These are phyloP conservation scores for Hypoxylon sp. DNA, from an alignment of 2,329 filamentous ascomycete genomes.

Conservation along the genomic window DNA sequence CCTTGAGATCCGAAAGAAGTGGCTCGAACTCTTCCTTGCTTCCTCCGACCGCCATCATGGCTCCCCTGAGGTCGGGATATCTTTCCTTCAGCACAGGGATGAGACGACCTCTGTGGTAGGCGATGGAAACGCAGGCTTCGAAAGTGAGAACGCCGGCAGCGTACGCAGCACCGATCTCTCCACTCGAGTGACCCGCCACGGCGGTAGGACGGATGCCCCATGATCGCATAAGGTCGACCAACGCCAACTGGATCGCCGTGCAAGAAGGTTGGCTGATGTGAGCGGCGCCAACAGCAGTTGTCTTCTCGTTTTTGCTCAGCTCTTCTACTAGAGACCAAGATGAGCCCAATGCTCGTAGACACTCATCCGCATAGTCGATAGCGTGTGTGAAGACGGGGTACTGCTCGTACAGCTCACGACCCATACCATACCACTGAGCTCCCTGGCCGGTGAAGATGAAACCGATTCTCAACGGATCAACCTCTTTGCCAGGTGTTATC, in stretches of 20 bases:
- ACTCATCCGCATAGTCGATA: conserved; percentile 48
- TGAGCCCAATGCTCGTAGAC: conserved; percentile 43
- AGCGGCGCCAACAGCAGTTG: conserved; percentile 48
- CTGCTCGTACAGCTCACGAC: conserved; percentile 50
- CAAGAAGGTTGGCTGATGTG: conserved; percentile 52
- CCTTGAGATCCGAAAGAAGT: conserved; percentile 47
- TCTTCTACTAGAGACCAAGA: conserved; percentile 50
- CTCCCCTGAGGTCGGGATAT: conserved; percentile 53
- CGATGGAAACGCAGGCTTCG: conserved; percentile 55
- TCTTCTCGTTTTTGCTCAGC: conserved; percentile 47
- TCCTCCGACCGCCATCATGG: conserved; percentile 64
- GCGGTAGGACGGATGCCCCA: conserved; percentile 49
- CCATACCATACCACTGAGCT: conserved; percentile 53
- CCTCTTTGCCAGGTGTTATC: conserved; percentile 48
- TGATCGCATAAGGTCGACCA: conserved; percentile 48
- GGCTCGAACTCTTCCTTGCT: conserved; percentile 53
- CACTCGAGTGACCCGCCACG: conserved; percentile 52
- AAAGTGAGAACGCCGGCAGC: conserved; percentile 55
- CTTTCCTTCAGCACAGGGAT: conserved; percentile 52
- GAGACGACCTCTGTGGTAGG: conserved; percentile 59
- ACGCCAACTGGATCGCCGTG: conserved; percentile 50
- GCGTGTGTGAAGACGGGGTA: conserved; percentile 49
- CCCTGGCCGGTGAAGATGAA: conserved; percentile 55
- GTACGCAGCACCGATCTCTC: conserved; percentile 57
- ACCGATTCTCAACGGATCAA: conserved; percentile 48